Percentiles rank a stretch among this genome's conserved stretches.
Conservation (phyloP, 305 asterid genomes). For the Fraxinus floribunda region DNA sequence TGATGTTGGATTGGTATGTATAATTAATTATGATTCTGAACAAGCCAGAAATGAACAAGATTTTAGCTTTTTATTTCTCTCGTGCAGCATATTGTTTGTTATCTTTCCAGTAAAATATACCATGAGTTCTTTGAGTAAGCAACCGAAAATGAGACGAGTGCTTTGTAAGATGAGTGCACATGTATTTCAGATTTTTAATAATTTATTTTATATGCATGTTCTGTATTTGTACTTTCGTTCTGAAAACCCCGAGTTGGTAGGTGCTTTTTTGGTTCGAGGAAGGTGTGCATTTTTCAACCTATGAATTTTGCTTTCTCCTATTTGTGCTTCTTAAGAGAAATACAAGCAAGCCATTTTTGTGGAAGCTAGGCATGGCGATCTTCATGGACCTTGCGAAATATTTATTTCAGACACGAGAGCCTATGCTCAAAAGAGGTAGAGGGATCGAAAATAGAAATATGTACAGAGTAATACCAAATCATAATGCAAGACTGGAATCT, state of each 20-base stretch:
- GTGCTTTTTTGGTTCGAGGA: background rate
- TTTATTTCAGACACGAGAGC: background rate
- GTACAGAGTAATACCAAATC: background rate
- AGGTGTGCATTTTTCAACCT: background rate
- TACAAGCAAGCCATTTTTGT: background rate
- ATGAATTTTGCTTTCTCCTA: background rate
- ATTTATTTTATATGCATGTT: background rate
- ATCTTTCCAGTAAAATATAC: background rate
- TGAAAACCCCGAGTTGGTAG: background rate
- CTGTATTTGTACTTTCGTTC: background rate
- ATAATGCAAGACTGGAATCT: background rate
- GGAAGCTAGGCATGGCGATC: background rate
- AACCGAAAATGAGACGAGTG: background rate
- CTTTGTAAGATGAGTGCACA: background rate
- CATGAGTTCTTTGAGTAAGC: background rate
- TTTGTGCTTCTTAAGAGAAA: background rate
- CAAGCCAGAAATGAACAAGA: background rate
- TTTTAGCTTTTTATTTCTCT: background rate
- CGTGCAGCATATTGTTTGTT: background rate
- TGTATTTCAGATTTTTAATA: background rate
- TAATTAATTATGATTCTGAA: background rate
- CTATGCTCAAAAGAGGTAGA: background rate
- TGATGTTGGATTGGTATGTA: background rate
- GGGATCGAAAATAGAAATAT: background rate
- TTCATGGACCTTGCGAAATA: background rate